Evolutionary conservation across 768 basidiomycete species (phyloP).

Genomic region (Collybiopsis luxurians): DNA sequence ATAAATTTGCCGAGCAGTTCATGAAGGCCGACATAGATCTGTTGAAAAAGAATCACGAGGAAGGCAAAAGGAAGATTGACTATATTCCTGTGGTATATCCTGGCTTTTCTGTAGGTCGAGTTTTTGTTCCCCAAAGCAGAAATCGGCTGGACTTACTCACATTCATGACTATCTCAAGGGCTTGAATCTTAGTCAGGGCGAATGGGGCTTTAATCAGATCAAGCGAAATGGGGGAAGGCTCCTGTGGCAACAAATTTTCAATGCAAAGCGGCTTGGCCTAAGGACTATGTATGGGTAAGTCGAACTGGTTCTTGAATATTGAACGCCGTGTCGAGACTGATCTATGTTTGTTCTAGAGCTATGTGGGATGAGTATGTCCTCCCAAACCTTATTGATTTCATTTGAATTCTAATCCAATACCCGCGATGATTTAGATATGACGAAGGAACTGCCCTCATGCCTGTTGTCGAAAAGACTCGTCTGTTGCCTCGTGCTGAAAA

Average conservation of each 20-base stretch:
- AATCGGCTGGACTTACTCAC: background rate
- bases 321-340: background rate
- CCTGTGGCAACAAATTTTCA: slow-evolving; percentile 76
- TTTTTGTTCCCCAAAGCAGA: background rate
- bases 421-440: slow-evolving; percentile 58
- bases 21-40: slow-evolving; percentile 65
- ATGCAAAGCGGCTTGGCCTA: slow-evolving; percentile 59
- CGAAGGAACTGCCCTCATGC: slow-evolving; percentile 83
- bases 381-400: background rate
- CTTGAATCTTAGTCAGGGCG: slow-evolving; percentile 66
- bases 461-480: slow-evolving; percentile 56
- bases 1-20: slow-evolving; percentile 57
- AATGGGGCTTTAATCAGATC: slow-evolving; percentile 71
- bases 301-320: background rate
- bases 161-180: slow-evolving; percentile 50
- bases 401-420: slow-evolving; percentile 1
- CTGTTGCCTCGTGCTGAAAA: slow-evolving; percentile 59
- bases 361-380: slow-evolving; percentile 81
- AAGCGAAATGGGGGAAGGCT: slow-evolving; percentile 73
- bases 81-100: slow-evolving; percentile 85
- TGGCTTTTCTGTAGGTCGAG: slow-evolving; percentile 68
- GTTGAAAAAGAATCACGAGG: slow-evolving; percentile 47
- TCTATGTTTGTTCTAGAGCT: slow-evolving; percentile 38
- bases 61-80: slow-evolving; percentile 54
- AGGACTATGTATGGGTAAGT: slow-evolving; percentile 55